Conservation (phyloP, 345 rosid genomes). For the Eucalyptus coolabah region DNA sequence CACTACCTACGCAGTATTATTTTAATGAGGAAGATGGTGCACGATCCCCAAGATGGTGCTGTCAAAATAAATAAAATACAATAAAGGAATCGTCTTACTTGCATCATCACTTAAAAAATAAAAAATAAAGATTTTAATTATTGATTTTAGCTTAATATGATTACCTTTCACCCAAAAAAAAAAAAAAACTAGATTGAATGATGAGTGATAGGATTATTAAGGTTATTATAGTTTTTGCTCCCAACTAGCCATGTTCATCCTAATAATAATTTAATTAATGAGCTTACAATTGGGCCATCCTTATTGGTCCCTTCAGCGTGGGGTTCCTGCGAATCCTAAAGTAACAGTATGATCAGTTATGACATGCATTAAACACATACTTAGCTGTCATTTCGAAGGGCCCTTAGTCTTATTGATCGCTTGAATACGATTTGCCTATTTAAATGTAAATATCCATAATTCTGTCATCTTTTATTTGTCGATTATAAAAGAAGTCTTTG, state of each 20-base stretch:
- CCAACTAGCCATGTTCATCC: not conserved
- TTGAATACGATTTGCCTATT: not conserved
- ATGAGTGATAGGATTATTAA: not conserved
- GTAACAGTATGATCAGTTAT: no score
- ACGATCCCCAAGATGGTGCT: not conserved
- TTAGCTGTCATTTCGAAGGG: not conserved
- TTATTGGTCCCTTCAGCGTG: not conserved
- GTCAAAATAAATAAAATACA: no score
- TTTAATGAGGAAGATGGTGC: not conserved
- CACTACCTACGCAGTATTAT: not conserved
- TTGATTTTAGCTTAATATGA: no score
- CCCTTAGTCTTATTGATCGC: not conserved
- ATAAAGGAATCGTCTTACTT: not conserved
- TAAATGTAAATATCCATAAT: no score
- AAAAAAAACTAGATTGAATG: no score
- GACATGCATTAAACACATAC: not conserved
- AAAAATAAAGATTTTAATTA: no score
- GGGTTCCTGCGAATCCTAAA: not conserved
- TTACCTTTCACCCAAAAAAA: no score
- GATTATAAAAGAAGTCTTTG: no score
- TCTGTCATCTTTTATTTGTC: no score
- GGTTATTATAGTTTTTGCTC: not conserved
- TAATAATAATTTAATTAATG: no score
- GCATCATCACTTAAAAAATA: not conserved
- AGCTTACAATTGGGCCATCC: no score